Base-by-base conservation (phyloP, 164 flowering plant genomes). In the Annona cherimola region DNA sequence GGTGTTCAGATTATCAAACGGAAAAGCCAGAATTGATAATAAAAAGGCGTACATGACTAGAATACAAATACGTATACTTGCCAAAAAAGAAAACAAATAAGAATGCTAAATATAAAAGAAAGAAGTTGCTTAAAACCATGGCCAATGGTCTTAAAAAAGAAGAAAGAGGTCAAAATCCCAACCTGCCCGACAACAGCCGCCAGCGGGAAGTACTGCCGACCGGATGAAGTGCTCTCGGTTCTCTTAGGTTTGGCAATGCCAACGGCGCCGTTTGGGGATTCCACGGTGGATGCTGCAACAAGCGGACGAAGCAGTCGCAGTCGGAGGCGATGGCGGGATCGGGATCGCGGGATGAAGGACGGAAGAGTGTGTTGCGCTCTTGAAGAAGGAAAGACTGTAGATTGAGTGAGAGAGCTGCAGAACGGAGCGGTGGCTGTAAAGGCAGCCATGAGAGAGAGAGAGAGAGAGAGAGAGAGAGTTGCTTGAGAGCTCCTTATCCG, bases 121-220 rank as follows among this genome's bases (percentile, higher is more conserved):
- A 50, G 35, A 50, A 46, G 12, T 12, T 12, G 14, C 57, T 16
- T 9, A 50, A 50, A 50, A 11, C 57, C 57, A 50, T 50, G 14
- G 3, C 18, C 3, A 50, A 11, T 2, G 14, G 14, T 50, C 57
- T 50, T 50, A 2, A 50, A 50, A 50, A 14, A 50, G 55, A 50
- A 50, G 14, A 50, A 4, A 50, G 14, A 9, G 57, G 11, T 46
- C 7, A 50, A 50, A 50, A 9, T 50, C 9, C 39, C 14, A 64
- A 92, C 97, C 90, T 94, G 98, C 42, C 98, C 97, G 71, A 94
- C 94, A n/a, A 92, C 96, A 42, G 97, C 98, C 76, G 96, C 97
- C 45, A 94, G 77, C 4, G 98, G 98, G 73, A 94, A 94, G 81
- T 67, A 92, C 74, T 80, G 89, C 42, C 98, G 79, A 0, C 98